phyloP scores from a whole-genome alignment of 164 flowering plant species.

The Santalum album region DNA sequence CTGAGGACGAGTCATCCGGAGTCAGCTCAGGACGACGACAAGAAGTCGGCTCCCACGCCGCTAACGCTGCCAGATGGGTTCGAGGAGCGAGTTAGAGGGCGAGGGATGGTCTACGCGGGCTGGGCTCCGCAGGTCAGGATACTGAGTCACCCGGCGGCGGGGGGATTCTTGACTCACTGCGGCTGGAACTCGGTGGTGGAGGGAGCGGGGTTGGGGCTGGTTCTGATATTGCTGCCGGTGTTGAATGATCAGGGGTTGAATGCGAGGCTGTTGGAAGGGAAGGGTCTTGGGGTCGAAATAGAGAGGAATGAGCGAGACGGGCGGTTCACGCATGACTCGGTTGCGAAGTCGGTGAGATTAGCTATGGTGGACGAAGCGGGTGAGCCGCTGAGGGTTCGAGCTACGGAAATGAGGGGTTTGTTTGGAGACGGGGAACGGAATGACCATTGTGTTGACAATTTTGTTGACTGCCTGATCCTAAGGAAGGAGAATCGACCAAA shows the following conservation, averaged over 20 bases:
- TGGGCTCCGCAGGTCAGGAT: constrained; percentile 59
- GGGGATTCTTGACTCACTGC: constrained; percentile 56
- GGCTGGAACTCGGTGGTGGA: constrained; percentile 61
- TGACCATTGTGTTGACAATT: too few relatives aligned
- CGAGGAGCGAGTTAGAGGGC: constrained; percentile 14
- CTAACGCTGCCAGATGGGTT: constrained; percentile 30
- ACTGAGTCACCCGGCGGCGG: constrained; percentile 35
- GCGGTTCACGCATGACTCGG: too few relatives aligned
- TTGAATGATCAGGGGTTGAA: constrained; percentile 41
- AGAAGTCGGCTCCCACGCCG: not conserved
- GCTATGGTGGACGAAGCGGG: too few relatives aligned
- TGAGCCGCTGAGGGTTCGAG: too few relatives aligned
- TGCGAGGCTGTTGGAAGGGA: constrained; percentile 36
- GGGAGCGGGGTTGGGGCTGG: constrained; percentile 31
- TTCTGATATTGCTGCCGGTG: constrained; percentile 35
- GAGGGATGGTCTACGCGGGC: constrained; percentile 27
- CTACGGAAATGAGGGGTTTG: too few relatives aligned
- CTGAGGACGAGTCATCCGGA: constrained; percentile 15
- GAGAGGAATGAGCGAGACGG: too few relatives aligned
- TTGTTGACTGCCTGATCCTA: too few relatives aligned
- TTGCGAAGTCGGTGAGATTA: too few relatives aligned
- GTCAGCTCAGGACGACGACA: constrained; percentile 7
- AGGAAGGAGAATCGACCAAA: too few relatives aligned
- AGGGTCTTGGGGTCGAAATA: constrained; percentile 45
- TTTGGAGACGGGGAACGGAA: too few relatives aligned